A percentile compares a stretch with the other conserved stretches of the same genome.
Evolutionary conservation across 2,329 filamentous ascomycete genomes (phyloP).

Genomic region (Cladobotryum protrusum): DNA sequence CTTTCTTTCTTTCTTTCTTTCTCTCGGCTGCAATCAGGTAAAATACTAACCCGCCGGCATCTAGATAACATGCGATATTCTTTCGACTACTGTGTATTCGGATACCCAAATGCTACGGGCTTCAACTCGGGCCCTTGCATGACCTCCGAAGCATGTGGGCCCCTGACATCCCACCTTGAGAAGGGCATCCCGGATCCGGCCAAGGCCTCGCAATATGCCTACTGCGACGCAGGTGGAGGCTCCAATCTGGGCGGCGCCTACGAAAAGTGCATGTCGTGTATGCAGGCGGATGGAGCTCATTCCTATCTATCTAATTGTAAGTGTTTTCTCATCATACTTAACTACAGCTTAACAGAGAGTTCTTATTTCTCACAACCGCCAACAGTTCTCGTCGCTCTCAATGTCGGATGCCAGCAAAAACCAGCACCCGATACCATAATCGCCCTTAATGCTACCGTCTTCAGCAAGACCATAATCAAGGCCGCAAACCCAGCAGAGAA

Average conservation of each 20-base stretch:
- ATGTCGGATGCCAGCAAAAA: conserved; percentile 45
- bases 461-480: conserved; percentile 25
- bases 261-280: conserved; percentile 39
- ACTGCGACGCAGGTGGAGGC: conserved; percentile 38
- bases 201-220: conserved; percentile 34
- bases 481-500: neutral
- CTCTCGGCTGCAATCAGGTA: no score
- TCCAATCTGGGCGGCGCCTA: conserved; percentile 28
- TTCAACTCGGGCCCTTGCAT: conserved; percentile 43
- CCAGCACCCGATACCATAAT: conserved; percentile 32
- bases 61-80: conserved; percentile 50
- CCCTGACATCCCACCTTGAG: conserved; percentile 35
- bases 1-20: neutral
- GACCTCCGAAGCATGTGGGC: conserved; percentile 45
- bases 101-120: conserved; percentile 42
- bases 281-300: conserved; percentile 36
- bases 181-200: conserved; percentile 32
- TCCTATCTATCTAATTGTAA: conserved; percentile 46
- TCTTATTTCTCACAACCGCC: neutral
- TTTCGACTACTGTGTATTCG: conserved; percentile 47
- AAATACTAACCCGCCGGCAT: neutral
- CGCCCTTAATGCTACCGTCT: conserved; percentile 40
- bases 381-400: conserved; percentile 44
- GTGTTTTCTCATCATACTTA: conserved; percentile 12
- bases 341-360: no score